Conservation (phyloP, 2,329 filamentous ascomycete species). For the Endothia cerciana region DNA sequence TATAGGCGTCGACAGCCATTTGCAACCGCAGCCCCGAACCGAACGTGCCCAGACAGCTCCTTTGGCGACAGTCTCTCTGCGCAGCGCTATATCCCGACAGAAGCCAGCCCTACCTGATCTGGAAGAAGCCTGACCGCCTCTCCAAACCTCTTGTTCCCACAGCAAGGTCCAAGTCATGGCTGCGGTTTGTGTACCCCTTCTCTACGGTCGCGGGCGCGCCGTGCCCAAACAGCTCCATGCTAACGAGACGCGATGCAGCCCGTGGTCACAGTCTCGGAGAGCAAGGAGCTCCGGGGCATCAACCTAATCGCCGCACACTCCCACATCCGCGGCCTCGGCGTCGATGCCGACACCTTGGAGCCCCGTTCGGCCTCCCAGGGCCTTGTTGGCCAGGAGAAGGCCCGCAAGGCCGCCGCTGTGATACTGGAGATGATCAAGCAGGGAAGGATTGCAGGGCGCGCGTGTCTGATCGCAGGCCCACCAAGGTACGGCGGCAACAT, state of each 20-base stretch:
- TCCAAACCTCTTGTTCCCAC: background rate
- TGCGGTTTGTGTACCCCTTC: conserved; percentile 28
- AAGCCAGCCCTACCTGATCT: background rate
- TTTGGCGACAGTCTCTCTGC: background rate
- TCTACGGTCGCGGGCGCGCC: conserved; percentile 6
- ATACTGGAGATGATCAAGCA: conserved; percentile 99
- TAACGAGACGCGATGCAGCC: conserved; percentile 44
- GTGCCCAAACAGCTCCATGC: background rate
- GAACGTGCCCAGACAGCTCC: background rate
- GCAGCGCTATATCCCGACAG: background rate
- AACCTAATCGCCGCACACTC: conserved; percentile 99
- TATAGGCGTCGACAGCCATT: background rate
- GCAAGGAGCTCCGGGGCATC: conserved; percentile 92
- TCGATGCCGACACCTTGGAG: conserved; percentile 89
- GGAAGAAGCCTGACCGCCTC: background rate
- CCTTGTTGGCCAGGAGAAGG: conserved; percentile 94
- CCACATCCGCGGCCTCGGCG: conserved; percentile 93
- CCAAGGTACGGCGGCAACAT: conserved; percentile 63
- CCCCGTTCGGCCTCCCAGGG: conserved; percentile 86
- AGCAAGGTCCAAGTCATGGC: conserved; percentile 22
- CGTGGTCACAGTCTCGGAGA: conserved; percentile 83
- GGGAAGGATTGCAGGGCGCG: conserved; percentile 95
- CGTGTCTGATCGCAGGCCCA: conserved; percentile 91
- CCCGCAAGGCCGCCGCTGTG: conserved; percentile 92
- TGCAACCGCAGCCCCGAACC: background rate